Evolutionary conservation across 2,329 filamentous ascomycete genomes (phyloP).

Genomic region (Aspergillus texensis): DNA sequence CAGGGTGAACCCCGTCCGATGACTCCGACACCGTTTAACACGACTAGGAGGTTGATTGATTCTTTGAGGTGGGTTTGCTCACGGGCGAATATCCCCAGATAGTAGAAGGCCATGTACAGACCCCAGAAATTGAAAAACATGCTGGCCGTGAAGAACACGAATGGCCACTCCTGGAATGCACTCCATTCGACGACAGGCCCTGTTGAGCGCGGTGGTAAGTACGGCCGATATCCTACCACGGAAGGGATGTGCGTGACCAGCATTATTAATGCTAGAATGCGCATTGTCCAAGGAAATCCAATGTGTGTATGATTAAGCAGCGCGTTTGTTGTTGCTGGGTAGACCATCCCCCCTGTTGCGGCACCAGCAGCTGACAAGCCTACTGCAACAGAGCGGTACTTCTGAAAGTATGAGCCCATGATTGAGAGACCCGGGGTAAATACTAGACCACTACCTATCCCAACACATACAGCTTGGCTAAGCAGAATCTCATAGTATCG

Average conservation of each 20-base stretch:
- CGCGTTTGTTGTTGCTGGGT: neutral
- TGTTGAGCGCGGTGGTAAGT: conserved; percentile 37
- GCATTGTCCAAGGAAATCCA: neutral
- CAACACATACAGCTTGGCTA: neutral
- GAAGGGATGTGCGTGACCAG: conserved; percentile 48
- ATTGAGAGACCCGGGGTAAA: neutral
- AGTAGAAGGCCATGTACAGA: conserved; percentile 63
- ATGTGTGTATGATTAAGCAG: neutral
- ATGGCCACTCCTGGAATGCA: conserved; percentile 61
- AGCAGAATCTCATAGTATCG: neutral
- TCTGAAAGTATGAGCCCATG: neutral
- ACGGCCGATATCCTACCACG: neutral
- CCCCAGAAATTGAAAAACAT: conserved; percentile 53
- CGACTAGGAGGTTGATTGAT: conserved; percentile 58
- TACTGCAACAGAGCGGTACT: neutral
- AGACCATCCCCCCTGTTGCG: neutral
- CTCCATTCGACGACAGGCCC: conserved; percentile 59
- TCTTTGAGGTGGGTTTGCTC: conserved; percentile 49
- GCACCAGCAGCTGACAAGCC: neutral
- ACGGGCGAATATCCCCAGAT: conserved; percentile 55
- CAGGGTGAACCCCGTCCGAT: conserved; percentile 57
- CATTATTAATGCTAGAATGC: conserved; percentile 41
- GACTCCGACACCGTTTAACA: conserved; percentile 61
- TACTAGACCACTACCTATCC: neutral
- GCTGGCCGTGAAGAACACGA: conserved; percentile 52